Evolutionary conservation across 192 early-diverging fungal species (phyloP), one percentile per base, ranked within the genome.

Genomic region (Coemansia sp.): DNA sequence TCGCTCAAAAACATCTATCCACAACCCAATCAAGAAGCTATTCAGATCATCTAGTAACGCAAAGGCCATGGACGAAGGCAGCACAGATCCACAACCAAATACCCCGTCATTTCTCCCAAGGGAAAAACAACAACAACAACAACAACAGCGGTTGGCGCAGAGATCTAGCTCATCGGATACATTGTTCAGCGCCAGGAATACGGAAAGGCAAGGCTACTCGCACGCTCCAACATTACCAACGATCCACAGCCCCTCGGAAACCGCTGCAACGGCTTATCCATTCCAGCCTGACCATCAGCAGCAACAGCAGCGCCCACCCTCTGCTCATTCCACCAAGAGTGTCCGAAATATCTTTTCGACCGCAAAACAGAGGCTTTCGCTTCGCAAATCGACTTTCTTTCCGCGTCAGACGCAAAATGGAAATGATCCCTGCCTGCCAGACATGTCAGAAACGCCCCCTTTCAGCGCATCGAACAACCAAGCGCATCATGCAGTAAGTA

Each of bases 261-360:
- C 56, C 20, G 43, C 55, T 45, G 41, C 65, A 34, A 34, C 15
- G 9, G 26, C 45, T 21, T 44, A 38, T 51, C 41, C 6, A 23
- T 55, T 60, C n/a, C 68, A 63, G 20, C n/a, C 59, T 33, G 58
- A 52, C 44, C 44, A 46, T 2, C 9, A 26, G 6, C 51, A 53
- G 23, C 51, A 53, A 59, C 55, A 57, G 30, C 55, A 57, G 39
- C 77, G 77, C 3, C 77, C 77, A 23, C 56, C 68, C 11, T 79
- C 77, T 0, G 60, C 62, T 14, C 72, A 62, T n/a, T 79, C 77
- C 26, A 71, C 67, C 1, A 69, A 61, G 52, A 79, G 77, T 44
- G 72, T 74, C 5, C 72, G 72, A 38, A 74, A 43, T 52, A 79
- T 81, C 24, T 81, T 81, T 24, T 66, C 73, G 2, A 57, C 77